These are phyloP conservation scores for Ceratobasidium sp. DNA, from an alignment of 1,284 basidiomycete species.

Conservation along the genomic window DNA sequence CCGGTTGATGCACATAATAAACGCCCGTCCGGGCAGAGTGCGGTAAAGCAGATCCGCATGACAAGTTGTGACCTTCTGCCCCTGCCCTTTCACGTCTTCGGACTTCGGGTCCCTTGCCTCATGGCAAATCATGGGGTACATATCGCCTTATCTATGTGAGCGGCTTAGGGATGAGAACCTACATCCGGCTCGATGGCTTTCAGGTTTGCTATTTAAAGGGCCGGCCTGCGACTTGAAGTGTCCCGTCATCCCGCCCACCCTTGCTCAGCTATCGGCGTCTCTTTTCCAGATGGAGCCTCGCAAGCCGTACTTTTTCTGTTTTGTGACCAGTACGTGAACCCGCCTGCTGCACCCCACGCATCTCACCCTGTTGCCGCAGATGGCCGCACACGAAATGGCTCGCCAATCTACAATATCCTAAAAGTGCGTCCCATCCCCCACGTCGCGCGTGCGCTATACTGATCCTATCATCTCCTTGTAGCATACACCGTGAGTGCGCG, in stretches of 20 bases:
- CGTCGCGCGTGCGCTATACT: not conserved
- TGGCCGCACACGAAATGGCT: constrained; percentile 22
- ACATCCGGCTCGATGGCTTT: constrained; percentile 16
- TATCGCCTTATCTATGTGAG: constrained; percentile 40
- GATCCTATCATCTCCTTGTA: not conserved
- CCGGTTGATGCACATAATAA: constrained; percentile 40
- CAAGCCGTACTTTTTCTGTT: constrained; percentile 37
- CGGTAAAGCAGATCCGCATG: constrained; percentile 34
- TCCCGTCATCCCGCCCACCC: constrained; percentile 9
- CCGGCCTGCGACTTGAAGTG: not conserved
- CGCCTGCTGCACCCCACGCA: not conserved
- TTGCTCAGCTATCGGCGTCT: not conserved
- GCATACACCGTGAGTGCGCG: constrained; percentile 38
- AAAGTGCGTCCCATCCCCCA: constrained; percentile 4
- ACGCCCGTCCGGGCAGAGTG: constrained; percentile 26
- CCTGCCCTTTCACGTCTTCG: constrained; percentile 40
- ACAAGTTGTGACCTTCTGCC: constrained; percentile 23
- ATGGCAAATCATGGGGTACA: constrained; percentile 40
- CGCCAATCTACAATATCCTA: constrained; percentile 26
- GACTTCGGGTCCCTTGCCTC: constrained; percentile 42
- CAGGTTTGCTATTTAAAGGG: constrained; percentile 35
- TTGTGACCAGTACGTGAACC: constrained; percentile 28
- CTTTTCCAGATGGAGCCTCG: constrained; percentile 28
- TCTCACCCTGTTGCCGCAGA: constrained; percentile 5
- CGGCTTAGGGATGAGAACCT: constrained; percentile 37